Evolutionary conservation across 1,284 basidiomycete genomes (phyloP).

Genomic region (Cystobasidium sp.): DNA sequence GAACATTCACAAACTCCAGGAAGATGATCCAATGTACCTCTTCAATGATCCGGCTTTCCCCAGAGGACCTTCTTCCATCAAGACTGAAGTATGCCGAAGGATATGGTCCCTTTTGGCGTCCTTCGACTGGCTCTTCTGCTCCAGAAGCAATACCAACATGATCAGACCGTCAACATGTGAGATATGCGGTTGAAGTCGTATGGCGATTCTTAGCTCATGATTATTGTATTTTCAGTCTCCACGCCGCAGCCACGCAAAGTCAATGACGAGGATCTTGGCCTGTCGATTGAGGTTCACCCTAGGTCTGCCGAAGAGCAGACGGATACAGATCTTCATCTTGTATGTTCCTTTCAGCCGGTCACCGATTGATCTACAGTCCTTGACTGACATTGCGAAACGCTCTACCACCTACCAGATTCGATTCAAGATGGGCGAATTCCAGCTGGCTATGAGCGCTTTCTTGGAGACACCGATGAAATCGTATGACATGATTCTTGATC

Average conservation of each 20-base stretch:
- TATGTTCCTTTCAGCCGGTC: background rate
- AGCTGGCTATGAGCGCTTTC: constrained; percentile 25
- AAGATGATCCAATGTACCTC: constrained; percentile 4
- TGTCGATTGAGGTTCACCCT: background rate
- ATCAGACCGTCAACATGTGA: constrained; percentile 9
- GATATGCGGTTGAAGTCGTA: background rate
- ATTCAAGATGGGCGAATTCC: constrained; percentile 5
- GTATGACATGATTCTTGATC: constrained; percentile 4
- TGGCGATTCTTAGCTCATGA: background rate
- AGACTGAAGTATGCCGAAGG: constrained; percentile 16
- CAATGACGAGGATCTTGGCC: constrained; percentile 22
- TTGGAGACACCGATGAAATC: constrained; percentile 3
- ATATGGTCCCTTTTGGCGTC: constrained; percentile 9
- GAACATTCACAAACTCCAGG: constrained; percentile 12
- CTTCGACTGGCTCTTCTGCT: constrained; percentile 26
- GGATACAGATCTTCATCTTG: constrained; percentile 18
- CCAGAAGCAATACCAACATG: constrained; percentile 17
- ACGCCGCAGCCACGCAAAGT: constrained; percentile 5
- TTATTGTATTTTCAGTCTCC: background rate
- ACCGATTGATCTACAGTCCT: background rate
- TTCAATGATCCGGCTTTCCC: constrained; percentile 20
- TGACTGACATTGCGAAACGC: background rate
- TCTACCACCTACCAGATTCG: constrained; percentile 1
- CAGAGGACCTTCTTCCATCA: constrained; percentile 1
- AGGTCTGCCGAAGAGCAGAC: background rate